Evolutionary conservation across 78 protist species (phyloP), one percentile per base, ranked within the genome.

Genomic region (Guillardia theta): DNA sequence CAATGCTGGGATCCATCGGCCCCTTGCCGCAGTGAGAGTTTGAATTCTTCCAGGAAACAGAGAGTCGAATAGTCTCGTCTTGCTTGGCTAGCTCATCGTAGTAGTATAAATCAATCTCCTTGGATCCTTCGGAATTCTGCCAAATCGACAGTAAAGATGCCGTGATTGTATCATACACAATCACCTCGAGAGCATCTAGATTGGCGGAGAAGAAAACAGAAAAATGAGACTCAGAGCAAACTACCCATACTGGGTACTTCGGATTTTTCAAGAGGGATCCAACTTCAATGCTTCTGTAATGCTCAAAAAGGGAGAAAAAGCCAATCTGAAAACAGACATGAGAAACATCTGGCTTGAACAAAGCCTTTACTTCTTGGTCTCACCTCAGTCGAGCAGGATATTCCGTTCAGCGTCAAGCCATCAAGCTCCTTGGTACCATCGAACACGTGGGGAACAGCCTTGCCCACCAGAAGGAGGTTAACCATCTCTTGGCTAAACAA

Each of bases 381-480:
- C n/a, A n/a, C n/a, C n/a, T n/a, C n/a, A n/a, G n/a, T n/a, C n/a
- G n/a, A n/a, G n/a, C n/a, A n/a, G n/a, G n/a, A n/a, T n/a, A n/a
- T 18, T 0, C 62, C 2, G 6, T 24, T 58, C 39, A 58, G 70
- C 27, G 3, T 1, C 27, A 58, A 0, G 70, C 70, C 93, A 41
- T 87, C 94, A 6, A 95, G 19, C 1, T 0, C 18, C 45, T 9
- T 48, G 39, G 22, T 58, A 48, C 97, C 97, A 62, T 95, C 94
- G 92, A 93, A 94, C 15, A 93, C 95, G 76, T 95, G 62, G 22
- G 94, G 62, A 3, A 6, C 5, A 0, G 95, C 97, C 48, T 83
- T 88, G 36, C 97, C 97, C 27, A 44, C 22, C 4, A 94, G 47
- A 22, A 96, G 22, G 30, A 96, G 88, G 78, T 96, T 96, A 44